Evolutionary conservation across 768 basidiomycete genomes (phyloP).

Genomic region (Lanmaoa pseudosensibilis): DNA sequence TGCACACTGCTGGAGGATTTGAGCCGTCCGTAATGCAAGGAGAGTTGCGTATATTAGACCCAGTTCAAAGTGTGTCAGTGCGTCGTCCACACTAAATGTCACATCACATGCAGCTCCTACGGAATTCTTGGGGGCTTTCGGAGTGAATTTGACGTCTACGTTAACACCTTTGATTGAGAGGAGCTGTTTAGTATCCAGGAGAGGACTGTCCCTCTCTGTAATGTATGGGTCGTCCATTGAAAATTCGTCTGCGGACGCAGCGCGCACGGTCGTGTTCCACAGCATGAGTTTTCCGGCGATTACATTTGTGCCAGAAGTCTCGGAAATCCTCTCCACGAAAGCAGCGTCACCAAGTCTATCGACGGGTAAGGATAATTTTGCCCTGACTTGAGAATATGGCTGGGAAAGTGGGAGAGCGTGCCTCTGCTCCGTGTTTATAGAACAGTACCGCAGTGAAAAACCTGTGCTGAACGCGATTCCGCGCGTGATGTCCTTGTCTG

Average conservation of each 20-base stretch:
- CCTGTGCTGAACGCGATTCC: conserved; percentile 64
- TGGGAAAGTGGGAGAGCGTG: conserved; percentile 20
- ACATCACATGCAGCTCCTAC: conserved; percentile 38
- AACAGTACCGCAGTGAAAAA: conserved; percentile 55
- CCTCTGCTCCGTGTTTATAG: conserved; percentile 33
- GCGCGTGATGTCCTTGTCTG: conserved; percentile 62
- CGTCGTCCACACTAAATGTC: conserved; percentile 50
- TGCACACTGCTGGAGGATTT: conserved; percentile 35
- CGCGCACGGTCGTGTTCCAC: conserved; percentile 53
- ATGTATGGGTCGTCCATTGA: conserved; percentile 67
- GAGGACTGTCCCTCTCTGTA: conserved; percentile 51
- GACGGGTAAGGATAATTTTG: conserved; percentile 53
- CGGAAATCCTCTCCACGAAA: conserved; percentile 39
- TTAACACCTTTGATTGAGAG: conserved; percentile 40
- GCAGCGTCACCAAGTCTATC: conserved; percentile 51
- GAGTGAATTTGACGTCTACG: conserved; percentile 29
- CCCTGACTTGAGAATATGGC: conserved; percentile 45
- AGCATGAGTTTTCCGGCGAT: conserved; percentile 46
- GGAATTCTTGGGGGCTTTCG: conserved; percentile 1
- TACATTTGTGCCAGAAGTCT: conserved; percentile 35
- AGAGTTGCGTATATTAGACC: conserved; percentile 70
- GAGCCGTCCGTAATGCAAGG: conserved; percentile 57
- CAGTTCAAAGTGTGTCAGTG: conserved; percentile 55
- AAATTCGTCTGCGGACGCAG: conserved; percentile 64
- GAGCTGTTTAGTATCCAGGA: conserved; percentile 42